Conservation (phyloP, 2,329 filamentous ascomycete genomes). For the Aureobasidium sp. region DNA sequence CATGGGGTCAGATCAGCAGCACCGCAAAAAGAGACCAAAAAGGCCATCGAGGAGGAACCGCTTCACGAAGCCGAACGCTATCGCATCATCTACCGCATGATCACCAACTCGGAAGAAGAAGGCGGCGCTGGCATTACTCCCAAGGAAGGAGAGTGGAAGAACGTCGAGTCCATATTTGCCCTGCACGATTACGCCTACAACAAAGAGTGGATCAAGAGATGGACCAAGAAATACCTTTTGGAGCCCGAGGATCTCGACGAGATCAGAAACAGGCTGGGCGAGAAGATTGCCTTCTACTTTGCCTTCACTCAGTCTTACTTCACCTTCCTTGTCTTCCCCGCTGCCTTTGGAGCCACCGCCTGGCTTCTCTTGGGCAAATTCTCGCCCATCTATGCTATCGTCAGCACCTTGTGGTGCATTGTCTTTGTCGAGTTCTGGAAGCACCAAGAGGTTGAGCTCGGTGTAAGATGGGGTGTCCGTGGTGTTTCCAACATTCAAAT, state of each 20-base stretch:
- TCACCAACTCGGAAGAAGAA: slow-evolving; percentile 39
- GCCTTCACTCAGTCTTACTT: slow-evolving; percentile 91
- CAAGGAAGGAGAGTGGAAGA: slow-evolving; percentile 43
- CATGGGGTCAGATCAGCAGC: slow-evolving; percentile 74
- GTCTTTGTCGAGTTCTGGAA: slow-evolving; percentile 96
- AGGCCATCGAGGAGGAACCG: slow-evolving; percentile 62
- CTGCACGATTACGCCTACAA: slow-evolving; percentile 45
- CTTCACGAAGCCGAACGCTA: slow-evolving; percentile 83
- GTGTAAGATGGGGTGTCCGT: slow-evolving; percentile 80
- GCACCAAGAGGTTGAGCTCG: slow-evolving; percentile 78
- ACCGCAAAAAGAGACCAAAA: slow-evolving; percentile 63
- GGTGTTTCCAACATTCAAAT: slow-evolving; percentile 75
- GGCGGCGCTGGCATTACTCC: slow-evolving; percentile 45
- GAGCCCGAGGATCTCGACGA: slow-evolving; percentile 42
- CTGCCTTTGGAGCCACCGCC: slow-evolving; percentile 64
- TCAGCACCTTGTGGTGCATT: slow-evolving; percentile 77
- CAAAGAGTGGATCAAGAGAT: slow-evolving; percentile 47
- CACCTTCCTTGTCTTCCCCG: slow-evolving; percentile 72
- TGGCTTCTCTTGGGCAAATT: slow-evolving; percentile 82
- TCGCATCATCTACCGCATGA: slow-evolving; percentile 75
- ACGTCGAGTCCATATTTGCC: slow-evolving; percentile 42
- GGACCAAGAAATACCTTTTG: slow-evolving; percentile 40
- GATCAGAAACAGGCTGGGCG: slow-evolving; percentile 42
- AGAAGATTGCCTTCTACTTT: slow-evolving; percentile 84
- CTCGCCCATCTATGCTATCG: slow-evolving; percentile 69